Percentiles rank a stretch among this genome's conserved stretches.
phyloP scores from a whole-genome alignment of 164 flowering plant genomes.

The Amborella trichopoda region DNA sequence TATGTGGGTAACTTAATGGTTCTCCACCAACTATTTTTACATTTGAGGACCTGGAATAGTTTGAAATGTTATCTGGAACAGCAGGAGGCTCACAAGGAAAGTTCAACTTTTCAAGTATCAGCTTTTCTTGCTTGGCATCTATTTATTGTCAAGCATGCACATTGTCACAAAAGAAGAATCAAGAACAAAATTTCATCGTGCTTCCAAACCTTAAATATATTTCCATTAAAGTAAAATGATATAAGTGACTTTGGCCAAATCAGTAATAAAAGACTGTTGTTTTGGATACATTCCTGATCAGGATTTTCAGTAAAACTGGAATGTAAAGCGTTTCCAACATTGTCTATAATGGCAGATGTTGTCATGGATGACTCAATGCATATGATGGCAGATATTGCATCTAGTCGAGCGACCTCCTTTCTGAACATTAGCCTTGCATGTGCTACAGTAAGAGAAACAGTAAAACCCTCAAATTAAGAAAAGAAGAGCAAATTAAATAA shows the following conservation, averaged over 20 bases:
- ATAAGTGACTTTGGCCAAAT: background rate
- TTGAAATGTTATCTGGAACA: too few species aligned
- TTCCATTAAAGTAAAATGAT: background rate
- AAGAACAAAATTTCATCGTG: background rate
- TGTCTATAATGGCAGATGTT: slow-evolving; percentile 88
- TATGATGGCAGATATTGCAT: slow-evolving; percentile 87
- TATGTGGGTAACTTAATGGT: too few species aligned
- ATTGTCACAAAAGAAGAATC: background rate
- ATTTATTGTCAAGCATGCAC: slow-evolving; percentile 25
- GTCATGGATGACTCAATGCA: slow-evolving; percentile 98
- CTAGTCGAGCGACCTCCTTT: slow-evolving; percentile 73
- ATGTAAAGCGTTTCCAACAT: slow-evolving; percentile 82
- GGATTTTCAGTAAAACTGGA: slow-evolving; percentile 86
- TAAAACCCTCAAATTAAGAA: too few species aligned
- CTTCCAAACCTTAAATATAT: background rate
- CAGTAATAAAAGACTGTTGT: background rate
- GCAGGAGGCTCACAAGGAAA: too few species aligned
- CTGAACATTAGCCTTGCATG: slow-evolving; percentile 98
- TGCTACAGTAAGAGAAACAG: slow-evolving; percentile 36
- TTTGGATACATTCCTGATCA: slow-evolving; percentile 92
- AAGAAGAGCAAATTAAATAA: too few species aligned
- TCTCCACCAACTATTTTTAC: too few species aligned
- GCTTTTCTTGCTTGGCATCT: slow-evolving; percentile 77
- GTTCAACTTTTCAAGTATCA: slow-evolving; percentile 63
- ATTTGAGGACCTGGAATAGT: too few species aligned